phyloP scores from a whole-genome alignment of 192 early-diverging fungal species.

The Backusella macrospora region DNA sequence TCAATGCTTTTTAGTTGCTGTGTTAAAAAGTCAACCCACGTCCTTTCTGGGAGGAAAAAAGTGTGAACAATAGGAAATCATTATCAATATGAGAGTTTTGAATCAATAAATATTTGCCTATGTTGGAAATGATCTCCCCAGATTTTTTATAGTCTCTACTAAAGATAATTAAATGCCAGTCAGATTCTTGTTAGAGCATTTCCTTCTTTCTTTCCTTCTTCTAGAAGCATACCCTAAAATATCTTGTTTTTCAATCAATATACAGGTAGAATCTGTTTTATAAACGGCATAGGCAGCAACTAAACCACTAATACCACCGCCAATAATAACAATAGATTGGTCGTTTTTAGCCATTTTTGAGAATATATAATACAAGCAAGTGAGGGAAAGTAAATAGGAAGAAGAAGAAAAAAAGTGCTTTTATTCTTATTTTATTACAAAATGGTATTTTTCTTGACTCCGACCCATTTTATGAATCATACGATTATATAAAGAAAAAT shows the following conservation, averaged over 20 bases:
- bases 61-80: neutral
- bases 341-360: neutral
- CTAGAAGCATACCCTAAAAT: neutral
- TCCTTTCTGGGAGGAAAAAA: neutral
- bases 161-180: neutral
- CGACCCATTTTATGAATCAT: neutral
- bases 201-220: too few relatives aligned
- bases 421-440: neutral
- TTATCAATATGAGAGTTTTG: too few relatives aligned
- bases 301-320: neutral
- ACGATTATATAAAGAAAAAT: neutral
- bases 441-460: neutral
- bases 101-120: neutral
- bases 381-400: neutral
- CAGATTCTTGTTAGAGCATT: neutral
- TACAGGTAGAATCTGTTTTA: neutral
- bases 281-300: neutral
- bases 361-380: too few relatives aligned
- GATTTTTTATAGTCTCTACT: neutral
- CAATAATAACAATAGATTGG: slow-evolving; percentile 8
- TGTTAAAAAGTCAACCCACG: neutral
- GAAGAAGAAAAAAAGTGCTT: neutral
- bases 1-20: neutral
- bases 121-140: neutral
- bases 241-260: neutral